Percentiles rank a stretch among this genome's conserved stretches.
phyloP scores from a whole-genome alignment of 2,329 filamentous ascomycete species.

The Hymenotorrendiella dingleyae region DNA sequence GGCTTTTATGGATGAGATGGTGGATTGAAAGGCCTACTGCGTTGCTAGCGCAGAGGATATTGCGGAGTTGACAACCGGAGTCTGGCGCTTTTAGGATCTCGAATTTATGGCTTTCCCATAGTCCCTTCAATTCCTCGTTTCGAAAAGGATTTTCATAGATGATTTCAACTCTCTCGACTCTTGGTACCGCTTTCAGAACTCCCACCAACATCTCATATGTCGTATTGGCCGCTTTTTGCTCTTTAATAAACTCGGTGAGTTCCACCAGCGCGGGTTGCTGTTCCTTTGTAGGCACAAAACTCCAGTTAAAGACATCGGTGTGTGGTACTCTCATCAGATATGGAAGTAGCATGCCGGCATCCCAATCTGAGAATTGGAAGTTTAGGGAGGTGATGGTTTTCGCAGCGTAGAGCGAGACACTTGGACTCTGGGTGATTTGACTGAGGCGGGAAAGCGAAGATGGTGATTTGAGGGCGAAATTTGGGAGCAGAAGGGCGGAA shows the following conservation, averaged over 20 bases:
- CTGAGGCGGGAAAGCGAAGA: background rate
- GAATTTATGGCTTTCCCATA: background rate
- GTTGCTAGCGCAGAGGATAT: background rate
- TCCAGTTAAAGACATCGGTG: too few relatives aligned
- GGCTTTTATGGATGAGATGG: background rate
- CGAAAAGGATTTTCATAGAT: background rate
- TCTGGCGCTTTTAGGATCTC: background rate
- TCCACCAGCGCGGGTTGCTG: background rate
- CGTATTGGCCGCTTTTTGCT: background rate
- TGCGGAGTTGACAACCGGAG: background rate
- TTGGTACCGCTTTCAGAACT: background rate
- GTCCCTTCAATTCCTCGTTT: background rate
- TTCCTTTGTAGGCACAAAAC: background rate
- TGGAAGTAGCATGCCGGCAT: background rate
- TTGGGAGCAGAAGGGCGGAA: background rate
- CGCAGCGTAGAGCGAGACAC: background rate
- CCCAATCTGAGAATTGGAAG: background rate
- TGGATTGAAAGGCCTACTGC: background rate
- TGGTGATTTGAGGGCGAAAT: background rate
- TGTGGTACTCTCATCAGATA: background rate
- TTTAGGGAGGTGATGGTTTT: background rate
- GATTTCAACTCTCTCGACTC: background rate
- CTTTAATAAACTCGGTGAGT: background rate
- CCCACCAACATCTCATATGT: too few relatives aligned
- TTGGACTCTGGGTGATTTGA: background rate